phyloP scores from a whole-genome alignment of 805 yeast genomes.

The Monosporozyma servazzii region DNA sequence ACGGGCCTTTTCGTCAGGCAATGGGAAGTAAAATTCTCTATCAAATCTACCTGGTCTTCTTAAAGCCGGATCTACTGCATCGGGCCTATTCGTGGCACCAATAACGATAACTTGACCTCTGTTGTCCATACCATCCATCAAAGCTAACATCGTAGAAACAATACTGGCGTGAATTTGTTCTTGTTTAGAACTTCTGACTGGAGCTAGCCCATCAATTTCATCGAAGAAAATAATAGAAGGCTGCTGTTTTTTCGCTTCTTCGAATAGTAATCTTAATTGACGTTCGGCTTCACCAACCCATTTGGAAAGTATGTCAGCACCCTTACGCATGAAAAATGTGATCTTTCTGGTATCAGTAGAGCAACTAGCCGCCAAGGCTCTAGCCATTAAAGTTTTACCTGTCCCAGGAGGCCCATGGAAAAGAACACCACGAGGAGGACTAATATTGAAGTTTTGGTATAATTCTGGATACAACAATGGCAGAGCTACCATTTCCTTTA shows the following conservation, averaged over 20 bases:
- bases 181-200: conserved; percentile 93
- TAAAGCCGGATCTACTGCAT: conserved; percentile 95
- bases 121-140: conserved; percentile 99
- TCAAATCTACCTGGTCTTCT: conserved; percentile 97
- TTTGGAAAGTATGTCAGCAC: conserved; percentile 92
- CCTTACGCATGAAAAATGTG: conserved; percentile 95
- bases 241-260: conserved; percentile 92
- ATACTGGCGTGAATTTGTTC: conserved; percentile 98
- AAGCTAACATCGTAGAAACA: conserved; percentile 85
- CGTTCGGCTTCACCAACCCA: conserved; percentile 99
- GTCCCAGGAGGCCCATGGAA: conserved; percentile 99
- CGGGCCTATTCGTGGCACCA: conserved; percentile 97
- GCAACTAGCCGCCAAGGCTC: conserved; percentile 94
- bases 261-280: conserved; percentile 80
- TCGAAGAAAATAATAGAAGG: conserved; percentile 95
- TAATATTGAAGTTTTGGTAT: conserved; percentile 77
- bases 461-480: conserved; percentile 91
- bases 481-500: conserved; percentile 93
- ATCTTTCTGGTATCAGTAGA: conserved; percentile 77
- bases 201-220: conserved; percentile 97
- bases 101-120: conserved; percentile 97
- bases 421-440: conserved; percentile 94
- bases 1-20: conserved; percentile 77
- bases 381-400: conserved; percentile 95
- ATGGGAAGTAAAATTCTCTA: conserved; percentile 90